These are phyloP conservation scores for Trifolium fragiferum DNA, from an alignment of 306 rosid genomes.

Conservation along the genomic window DNA sequence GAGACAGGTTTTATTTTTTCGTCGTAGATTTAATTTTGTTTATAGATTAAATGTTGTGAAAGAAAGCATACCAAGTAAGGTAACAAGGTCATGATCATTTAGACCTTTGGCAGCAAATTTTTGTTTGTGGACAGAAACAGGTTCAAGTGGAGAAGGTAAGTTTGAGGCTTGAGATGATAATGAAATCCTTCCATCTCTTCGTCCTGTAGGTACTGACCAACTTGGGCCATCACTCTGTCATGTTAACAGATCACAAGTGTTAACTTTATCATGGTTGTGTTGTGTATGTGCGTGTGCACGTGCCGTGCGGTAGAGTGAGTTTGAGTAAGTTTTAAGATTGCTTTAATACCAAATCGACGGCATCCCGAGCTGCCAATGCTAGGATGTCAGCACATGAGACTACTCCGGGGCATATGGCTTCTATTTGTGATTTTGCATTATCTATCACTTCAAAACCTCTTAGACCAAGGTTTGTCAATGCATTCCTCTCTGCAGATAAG, in stretches of 20 bases:
- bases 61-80: slow-evolving; percentile 63
- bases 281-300: not conserved
- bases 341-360: slow-evolving; percentile 61
- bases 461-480: slow-evolving; percentile 60
- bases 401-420: slow-evolving; percentile 64
- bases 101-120: slow-evolving; percentile 78
- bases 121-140: slow-evolving; percentile 61
- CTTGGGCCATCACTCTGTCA: slow-evolving; percentile 66
- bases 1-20: not conserved
- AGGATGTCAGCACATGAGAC: slow-evolving; percentile 76
- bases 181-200: slow-evolving; percentile 74
- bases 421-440: slow-evolving; percentile 72
- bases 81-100: slow-evolving; percentile 68
- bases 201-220: slow-evolving; percentile 70
- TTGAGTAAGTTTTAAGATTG: not conserved
- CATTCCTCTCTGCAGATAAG: slow-evolving; percentile 56
- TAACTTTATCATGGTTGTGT: slow-evolving; percentile 3
- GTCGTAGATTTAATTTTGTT: not conserved
- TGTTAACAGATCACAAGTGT: slow-evolving; percentile 8
- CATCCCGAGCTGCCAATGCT: slow-evolving; percentile 79
- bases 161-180: slow-evolving; percentile 56
- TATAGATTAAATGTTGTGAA: not conserved
- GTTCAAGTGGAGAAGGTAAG: slow-evolving; percentile 80
- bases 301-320: not conserved
- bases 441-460: slow-evolving; percentile 81